These are phyloP conservation scores for Tulasnella sp. DNA, from an alignment of 768 basidiomycete genomes.

Conservation along the genomic window DNA sequence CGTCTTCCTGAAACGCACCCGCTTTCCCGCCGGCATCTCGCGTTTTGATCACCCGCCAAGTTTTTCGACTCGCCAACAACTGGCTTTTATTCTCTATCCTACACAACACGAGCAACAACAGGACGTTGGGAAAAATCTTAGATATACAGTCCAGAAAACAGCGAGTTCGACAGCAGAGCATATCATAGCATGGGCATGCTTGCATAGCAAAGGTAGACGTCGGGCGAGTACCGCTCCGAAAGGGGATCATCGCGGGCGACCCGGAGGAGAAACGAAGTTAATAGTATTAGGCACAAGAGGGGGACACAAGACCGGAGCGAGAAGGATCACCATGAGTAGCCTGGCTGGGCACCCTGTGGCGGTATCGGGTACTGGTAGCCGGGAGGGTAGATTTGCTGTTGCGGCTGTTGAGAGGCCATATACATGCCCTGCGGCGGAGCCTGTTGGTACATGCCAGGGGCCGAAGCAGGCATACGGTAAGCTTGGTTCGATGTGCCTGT, in stretches of 20 bases:
- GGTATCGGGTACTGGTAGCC: neutral
- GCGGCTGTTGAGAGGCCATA: neutral
- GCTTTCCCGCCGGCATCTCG: too few relatives aligned
- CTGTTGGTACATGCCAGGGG: neutral
- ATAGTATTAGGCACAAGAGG: neutral
- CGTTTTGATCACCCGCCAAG: too few relatives aligned
- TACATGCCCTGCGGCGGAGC: slow-evolving; percentile 3
- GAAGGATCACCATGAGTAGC: neutral
- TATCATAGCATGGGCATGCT: neutral
- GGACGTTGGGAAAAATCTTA: neutral
- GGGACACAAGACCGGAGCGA: neutral
- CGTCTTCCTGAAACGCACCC: too few relatives aligned
- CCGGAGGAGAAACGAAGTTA: slow-evolving; percentile 10
- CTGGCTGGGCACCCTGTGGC: neutral
- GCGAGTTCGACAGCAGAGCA: neutral
- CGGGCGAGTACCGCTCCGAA: neutral
- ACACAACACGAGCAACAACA: neutral
- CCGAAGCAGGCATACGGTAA: neutral
- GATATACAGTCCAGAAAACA: neutral
- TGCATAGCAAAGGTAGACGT: neutral
- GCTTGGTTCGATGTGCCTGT: neutral
- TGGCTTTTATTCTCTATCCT: neutral
- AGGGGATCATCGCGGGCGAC: too few relatives aligned
- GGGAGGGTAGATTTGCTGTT: neutral
- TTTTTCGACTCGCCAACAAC: too few relatives aligned